Base-by-base conservation (phyloP, 495 filamentous ascomycete genomes). In the Pyrenula massariospora region DNA sequence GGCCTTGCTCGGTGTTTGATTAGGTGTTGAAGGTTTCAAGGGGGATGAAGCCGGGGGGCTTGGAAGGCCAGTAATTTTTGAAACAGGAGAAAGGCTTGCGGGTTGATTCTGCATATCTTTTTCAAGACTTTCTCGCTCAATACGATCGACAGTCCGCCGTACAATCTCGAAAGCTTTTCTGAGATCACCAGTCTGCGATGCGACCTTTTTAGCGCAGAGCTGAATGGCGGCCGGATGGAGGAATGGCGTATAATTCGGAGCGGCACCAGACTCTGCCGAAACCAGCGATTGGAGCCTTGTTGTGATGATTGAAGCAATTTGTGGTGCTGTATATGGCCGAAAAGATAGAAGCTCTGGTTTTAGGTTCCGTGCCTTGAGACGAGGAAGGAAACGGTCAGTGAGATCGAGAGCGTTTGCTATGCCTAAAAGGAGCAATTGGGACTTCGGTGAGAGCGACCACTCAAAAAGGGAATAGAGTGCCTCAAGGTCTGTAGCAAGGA, bases 361-460 rank as follows among this genome's bases (percentile, higher is more conserved):
- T 54, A 97, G 72, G 59, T 91, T 92, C 53, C 90, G 87, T 1
- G 90, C 85, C 71, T 96, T 97, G 22, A 99, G 77, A 11, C 93
- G 86, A 31, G 94, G 93, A 19, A 99, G 81, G 58, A 96, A 95
- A 20, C 94, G 88, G 64, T 96, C 91, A 0, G 94, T 96, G 48
- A 99, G 72, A 64, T 99, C 93, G 55, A 99, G 77, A 1, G 93
- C 94, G 63, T 99, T 99, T 53, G 93, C 94, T 63, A 99, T 96
- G 47, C 93, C 93, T 47, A 99, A 79, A 22, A 97, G 70, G 22
- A 92, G 71, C 1, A 99, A 81, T 10, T 81, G 82, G 1, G 92
- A 96, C 3, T 80, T 80, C 54, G 75, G 78, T 21, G 86, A 79
- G 57, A 97, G 73, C 12, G 94, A 91, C 89, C 90, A 96, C 61